Evolutionary conservation across 2,329 filamentous ascomycete species (phyloP), one percentile per base, ranked within the genome.

Genomic region (Pseudogymnoascus sp.): DNA sequence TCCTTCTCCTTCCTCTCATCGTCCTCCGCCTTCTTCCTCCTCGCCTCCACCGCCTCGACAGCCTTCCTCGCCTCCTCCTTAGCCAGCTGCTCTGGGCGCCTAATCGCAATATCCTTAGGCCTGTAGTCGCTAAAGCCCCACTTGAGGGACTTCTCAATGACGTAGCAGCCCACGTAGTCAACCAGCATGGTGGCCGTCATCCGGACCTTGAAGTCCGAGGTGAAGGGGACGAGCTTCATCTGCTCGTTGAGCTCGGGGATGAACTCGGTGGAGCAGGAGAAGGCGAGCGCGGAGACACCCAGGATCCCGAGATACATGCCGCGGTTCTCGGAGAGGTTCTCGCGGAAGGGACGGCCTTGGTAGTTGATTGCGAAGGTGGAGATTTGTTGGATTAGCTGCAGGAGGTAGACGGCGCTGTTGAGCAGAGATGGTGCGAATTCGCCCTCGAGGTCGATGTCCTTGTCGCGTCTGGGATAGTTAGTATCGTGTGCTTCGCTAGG

Each of bases 281-380:
- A 97, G 5, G 94, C 93, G 30, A 99, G 89, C 41, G 81, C 91
- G 0, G 91, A 90, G 14, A 97, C 93, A 66, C 89, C 88, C 39
- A 99, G 79, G 61, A 99, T 91, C 63, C 94, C 94, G 81, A 89
- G 99, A 79, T 94, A 99, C 94, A 99, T 99, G 73, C 90, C 92
- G 74, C 86, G 89, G 80, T 99, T 99, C 78, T 97, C 94, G 4
- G 89, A 87, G 67, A 99, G 91, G 20, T 89, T 89, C 77, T 99
- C 94, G 63, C 94, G 90, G 88, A 99, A 99, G 11, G 94, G 94
- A 8, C 94, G 89, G 63, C 94, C 94, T 76, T 99, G 94, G 79
- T 99, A 99, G 80, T 99, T 99, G 80, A 99, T 96, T 64, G 94
- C 92, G 70, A 99, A 99, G 2, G 94, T 99, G 22, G 92, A 97